Evolutionary conservation across 139 green algal genomes (phyloP).

Genomic region (Pseudopediastrum boryanum): DNA sequence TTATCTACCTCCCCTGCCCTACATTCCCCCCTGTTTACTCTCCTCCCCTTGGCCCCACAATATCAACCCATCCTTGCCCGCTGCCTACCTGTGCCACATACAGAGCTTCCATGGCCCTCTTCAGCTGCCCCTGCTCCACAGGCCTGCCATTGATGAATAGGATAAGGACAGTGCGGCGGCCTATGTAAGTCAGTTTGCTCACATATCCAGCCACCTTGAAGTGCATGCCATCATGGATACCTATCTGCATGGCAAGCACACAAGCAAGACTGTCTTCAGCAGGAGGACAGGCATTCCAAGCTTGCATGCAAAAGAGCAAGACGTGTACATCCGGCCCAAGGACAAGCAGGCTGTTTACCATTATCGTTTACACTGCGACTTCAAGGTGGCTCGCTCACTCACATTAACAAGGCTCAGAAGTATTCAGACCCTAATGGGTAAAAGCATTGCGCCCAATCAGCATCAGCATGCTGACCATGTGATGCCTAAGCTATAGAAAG

Average conservation of each 20-base stretch:
- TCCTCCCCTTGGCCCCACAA: not conserved
- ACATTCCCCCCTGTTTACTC: too few relatives aligned
- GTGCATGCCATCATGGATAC: not conserved
- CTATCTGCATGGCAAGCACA: not conserved
- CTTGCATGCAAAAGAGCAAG: constrained; percentile 1
- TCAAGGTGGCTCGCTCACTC: too few relatives aligned
- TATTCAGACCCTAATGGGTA: too few relatives aligned
- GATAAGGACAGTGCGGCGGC: constrained; percentile 61
- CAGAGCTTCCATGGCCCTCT: constrained; percentile 77
- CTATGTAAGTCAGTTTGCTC: constrained; percentile 20
- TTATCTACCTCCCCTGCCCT: too few relatives aligned
- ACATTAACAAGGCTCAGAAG: too few relatives aligned
- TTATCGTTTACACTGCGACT: not conserved
- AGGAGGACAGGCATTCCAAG: too few relatives aligned
- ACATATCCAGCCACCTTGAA: constrained; percentile 32
- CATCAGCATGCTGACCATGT: too few relatives aligned
- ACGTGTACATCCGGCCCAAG: not conserved
- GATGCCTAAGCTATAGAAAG: too few relatives aligned
- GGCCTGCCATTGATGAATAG: constrained; percentile 96
- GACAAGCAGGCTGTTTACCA: not conserved
- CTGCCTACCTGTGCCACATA: constrained; percentile 77
- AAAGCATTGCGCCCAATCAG: too few relatives aligned
- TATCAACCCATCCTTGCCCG: constrained; percentile 42
- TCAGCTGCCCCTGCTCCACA: constrained; percentile 87
- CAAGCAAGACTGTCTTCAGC: not conserved